These are phyloP conservation scores for Neurospora cerealis DNA, from an alignment of 495 filamentous ascomycete genomes.

Conservation along the genomic window DNA sequence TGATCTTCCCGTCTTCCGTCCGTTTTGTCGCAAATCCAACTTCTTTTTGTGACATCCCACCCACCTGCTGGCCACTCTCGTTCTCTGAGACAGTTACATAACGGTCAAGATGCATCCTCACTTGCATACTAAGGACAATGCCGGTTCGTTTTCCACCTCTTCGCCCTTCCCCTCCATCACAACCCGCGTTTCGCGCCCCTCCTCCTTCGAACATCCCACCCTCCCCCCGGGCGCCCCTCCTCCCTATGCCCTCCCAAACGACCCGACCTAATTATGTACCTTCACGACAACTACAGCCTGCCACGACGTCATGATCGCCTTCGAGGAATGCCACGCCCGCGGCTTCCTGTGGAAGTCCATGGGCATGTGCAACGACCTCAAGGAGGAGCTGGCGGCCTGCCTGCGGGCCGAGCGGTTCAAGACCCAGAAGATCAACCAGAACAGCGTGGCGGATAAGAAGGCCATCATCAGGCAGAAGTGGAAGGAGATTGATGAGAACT, in stretches of 20 bases:
- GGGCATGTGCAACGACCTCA: constrained; percentile 83
- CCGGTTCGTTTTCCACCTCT: constrained; percentile 43
- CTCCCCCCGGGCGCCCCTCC: too few relatives aligned
- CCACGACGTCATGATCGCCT: constrained; percentile 81
- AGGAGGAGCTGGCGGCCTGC: constrained; percentile 71
- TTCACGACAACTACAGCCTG: constrained; percentile 49
- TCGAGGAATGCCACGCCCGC: constrained; percentile 90
- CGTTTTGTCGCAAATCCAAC: too few relatives aligned
- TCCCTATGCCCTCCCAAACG: too few relatives aligned
- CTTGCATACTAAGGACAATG: constrained; percentile 82
- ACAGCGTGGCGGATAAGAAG: constrained; percentile 56
- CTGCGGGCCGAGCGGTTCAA: constrained; percentile 68
- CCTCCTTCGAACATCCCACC: too few relatives aligned
- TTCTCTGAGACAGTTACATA: too few relatives aligned
- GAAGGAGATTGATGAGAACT: constrained; percentile 74
- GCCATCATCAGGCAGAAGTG: constrained; percentile 61
- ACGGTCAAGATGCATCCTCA: constrained; percentile 87
- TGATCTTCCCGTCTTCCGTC: not conserved
- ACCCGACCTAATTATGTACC: too few relatives aligned
- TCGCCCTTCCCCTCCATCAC: not conserved
- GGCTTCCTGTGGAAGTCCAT: constrained; percentile 83
- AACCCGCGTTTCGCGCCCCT: too few relatives aligned
- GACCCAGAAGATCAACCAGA: constrained; percentile 66
- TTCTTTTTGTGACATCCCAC: too few relatives aligned
- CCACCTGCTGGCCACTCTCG: too few relatives aligned